Percentiles rank a stretch among this genome's conserved stretches.
These are phyloP conservation scores for Inosperma sp. DNA, from an alignment of 768 basidiomycete genomes.

Conservation along the genomic window DNA sequence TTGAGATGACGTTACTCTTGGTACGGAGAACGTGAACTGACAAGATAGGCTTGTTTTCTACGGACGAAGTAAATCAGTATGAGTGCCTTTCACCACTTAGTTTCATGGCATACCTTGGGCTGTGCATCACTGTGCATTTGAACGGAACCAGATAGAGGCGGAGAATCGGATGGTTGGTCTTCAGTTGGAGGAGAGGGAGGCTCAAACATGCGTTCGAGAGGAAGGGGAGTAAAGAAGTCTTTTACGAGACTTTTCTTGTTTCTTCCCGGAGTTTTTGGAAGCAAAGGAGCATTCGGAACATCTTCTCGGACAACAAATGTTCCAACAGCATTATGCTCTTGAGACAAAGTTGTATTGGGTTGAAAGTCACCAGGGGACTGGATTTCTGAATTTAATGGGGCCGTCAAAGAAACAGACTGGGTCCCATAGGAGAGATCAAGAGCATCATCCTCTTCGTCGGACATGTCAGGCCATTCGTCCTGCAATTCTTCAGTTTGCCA, in stretches of 20 bases:
- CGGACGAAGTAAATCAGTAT: no score
- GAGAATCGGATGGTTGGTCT: slow-evolving; percentile 13
- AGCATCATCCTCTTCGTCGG: slow-evolving; percentile 36
- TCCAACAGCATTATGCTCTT: slow-evolving; percentile 41
- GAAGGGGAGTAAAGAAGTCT: slow-evolving; percentile 84
- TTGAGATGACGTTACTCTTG: slow-evolving; percentile 33
- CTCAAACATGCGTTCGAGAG: slow-evolving; percentile 89
- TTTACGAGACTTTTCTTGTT: slow-evolving; percentile 60
- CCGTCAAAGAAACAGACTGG: slow-evolving; percentile 56
- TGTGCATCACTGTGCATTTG: slow-evolving; percentile 2
- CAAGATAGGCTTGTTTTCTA: slow-evolving; percentile 49
- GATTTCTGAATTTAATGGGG: slow-evolving; percentile 50
- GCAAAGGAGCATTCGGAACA: slow-evolving; percentile 46
- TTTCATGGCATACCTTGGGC: no score
- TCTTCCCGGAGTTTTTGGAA: slow-evolving; percentile 63
- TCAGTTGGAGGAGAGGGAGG: slow-evolving; percentile 75
- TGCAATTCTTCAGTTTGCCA: slow-evolving; percentile 89
- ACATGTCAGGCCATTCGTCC: slow-evolving; percentile 84
- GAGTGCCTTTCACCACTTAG: no score
- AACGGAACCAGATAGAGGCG: slow-evolving; percentile 13
- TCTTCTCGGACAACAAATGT: slow-evolving; percentile 78
- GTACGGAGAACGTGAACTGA: slow-evolving; percentile 74
- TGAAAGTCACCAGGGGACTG: slow-evolving; percentile 42
- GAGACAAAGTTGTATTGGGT: slow-evolving; percentile 23
- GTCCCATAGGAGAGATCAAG: slow-evolving; percentile 44